Evolutionary conservation across 2,329 filamentous ascomycete species (phyloP).

Genomic region (Paecilomyces formosus): DNA sequence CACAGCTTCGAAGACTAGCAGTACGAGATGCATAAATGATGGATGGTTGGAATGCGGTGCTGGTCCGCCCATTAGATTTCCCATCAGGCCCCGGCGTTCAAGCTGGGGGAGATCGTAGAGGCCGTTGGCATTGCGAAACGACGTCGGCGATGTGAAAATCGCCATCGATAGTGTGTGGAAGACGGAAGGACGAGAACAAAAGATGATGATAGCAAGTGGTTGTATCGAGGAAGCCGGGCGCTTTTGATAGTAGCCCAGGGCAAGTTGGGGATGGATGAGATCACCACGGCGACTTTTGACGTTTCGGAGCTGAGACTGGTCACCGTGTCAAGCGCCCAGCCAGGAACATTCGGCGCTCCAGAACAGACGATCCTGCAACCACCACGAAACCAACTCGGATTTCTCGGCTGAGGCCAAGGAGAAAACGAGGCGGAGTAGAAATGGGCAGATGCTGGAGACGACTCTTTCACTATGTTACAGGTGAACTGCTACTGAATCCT

Average conservation of each 20-base stretch:
- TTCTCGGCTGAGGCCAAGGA: background rate
- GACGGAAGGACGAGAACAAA: background rate
- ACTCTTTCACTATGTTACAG: background rate
- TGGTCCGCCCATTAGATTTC: constrained; percentile 8
- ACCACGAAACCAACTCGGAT: background rate
- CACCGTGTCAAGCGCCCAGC: background rate
- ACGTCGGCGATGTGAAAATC: constrained; percentile 42
- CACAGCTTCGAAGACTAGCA: constrained; percentile 90
- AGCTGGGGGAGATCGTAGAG: constrained; percentile 5
- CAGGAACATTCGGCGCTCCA: background rate
- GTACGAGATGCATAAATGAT: constrained; percentile 52
- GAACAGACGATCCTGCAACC: background rate
- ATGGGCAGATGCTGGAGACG: constrained; percentile 21
- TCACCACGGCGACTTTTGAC: background rate
- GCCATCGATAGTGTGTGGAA: constrained; percentile 20
- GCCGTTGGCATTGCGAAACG: constrained; percentile 38
- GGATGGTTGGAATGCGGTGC: constrained; percentile 37
- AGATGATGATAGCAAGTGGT: background rate
- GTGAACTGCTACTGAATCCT: background rate
- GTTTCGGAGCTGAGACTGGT: background rate
- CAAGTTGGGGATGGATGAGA: background rate
- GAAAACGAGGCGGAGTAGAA: constrained; percentile 27
- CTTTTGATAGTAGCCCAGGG: background rate
- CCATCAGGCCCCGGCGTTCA: constrained; percentile 12
- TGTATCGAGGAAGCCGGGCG: background rate